Evolutionary conservation across 441 rosid genomes (phyloP).

Genomic region (Gossypium davidsonii): DNA sequence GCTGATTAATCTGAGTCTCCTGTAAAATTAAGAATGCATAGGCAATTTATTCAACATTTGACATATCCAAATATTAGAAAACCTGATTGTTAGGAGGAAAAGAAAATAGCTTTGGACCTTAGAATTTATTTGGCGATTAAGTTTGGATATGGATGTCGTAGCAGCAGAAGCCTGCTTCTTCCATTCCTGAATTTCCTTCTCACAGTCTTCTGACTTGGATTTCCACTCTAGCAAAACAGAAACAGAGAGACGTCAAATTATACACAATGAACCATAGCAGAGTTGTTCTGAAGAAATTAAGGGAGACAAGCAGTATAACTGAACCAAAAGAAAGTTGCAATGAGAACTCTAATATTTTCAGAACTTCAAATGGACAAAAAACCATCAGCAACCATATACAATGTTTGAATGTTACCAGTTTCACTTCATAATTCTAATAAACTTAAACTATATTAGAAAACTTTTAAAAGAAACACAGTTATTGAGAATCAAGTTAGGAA

Average conservation of each 20-base stretch:
- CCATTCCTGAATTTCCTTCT: slow-evolving; percentile 87
- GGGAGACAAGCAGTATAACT: neutral
- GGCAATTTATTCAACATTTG: slow-evolving; percentile 11
- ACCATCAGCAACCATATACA: neutral
- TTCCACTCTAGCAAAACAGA: slow-evolving; percentile 60
- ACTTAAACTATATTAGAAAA: neutral
- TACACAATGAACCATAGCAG: neutral
- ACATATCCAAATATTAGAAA: neutral
- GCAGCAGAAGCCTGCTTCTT: slow-evolving; percentile 80
- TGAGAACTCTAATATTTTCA: neutral
- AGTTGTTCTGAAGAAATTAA: neutral
- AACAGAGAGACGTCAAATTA: slow-evolving; percentile 2
- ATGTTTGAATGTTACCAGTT: slow-evolving; percentile 9
- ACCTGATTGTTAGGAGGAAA: slow-evolving; percentile 5
- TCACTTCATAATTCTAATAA: neutral
- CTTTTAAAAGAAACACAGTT: neutral
- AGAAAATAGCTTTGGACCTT: slow-evolving; percentile 44
- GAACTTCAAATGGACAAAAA: neutral
- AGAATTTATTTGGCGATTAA: slow-evolving; percentile 70
- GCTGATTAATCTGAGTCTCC: slow-evolving; percentile 76
- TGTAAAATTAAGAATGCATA: slow-evolving; percentile 34
- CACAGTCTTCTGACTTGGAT: slow-evolving; percentile 82
- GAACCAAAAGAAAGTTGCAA: slow-evolving; percentile 4
- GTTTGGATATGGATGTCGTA: slow-evolving; percentile 70
- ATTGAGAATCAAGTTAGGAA: neutral